Base-by-base conservation (phyloP, 73 alveolate genomes). In the Paraurostyla sp. region DNA sequence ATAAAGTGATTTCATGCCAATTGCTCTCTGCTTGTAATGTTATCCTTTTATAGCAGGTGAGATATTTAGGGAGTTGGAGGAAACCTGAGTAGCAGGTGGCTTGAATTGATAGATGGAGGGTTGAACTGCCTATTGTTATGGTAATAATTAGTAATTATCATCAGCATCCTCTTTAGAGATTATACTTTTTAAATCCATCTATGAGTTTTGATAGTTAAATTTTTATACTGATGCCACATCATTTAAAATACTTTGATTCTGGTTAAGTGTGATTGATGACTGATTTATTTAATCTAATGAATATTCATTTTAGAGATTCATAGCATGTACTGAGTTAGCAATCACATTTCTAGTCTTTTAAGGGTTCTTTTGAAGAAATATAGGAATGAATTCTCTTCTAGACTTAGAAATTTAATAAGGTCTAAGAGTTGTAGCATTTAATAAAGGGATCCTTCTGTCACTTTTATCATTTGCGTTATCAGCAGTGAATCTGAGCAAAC, bases 351-450 rank as follows among this genome's bases (percentile, higher is more conserved):
- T 49, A 2, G 89, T 78, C 50, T 78, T 78, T 50, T 78, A 32
- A 54, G 89, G 76, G 40, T 78, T 62, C 32, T 36, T 50, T 78
- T 49, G 29, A 46, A 32, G 29, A 36, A 29, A 78, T 23, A 78
- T 42, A 3, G 89, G 89, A 52, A 78, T 78, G 6, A 78, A 27
- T 15, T 78, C 80, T 23, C 38, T 54, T 78, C 46, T 4, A 16
- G 23, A 51, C 9, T 54, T 27, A 4, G 16, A 63, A 0, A 15
- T 13, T 7, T 33, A 22, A 36, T 69, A 78, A 0, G 89, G 89
- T 52, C 52, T 78, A 9, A 78, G 59, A 6, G 80, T 78, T 78
- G 49, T 51, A 11, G 89, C 89, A 78, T 78, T 78, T n/a, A 73
- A 3, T 11, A 73, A 49, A 23, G 68, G 49, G 7, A 73, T 49